phyloP scores from a whole-genome alignment of 345 rosid species.

The Boechera divaricarpa region DNA sequence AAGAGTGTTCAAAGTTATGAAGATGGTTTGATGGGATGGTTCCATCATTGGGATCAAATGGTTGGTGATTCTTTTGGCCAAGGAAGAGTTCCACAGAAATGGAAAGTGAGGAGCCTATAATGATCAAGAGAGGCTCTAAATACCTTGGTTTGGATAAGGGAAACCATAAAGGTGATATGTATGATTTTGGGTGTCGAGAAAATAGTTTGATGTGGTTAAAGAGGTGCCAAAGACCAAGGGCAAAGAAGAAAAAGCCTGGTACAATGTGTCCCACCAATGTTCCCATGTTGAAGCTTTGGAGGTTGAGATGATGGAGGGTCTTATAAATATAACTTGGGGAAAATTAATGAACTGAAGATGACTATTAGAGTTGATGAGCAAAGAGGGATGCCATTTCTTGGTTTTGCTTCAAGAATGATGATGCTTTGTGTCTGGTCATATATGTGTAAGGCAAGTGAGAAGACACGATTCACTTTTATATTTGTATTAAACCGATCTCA shows the following conservation, averaged over 20 bases:
- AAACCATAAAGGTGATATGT: slow-evolving; percentile 67
- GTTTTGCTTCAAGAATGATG: slow-evolving; percentile 45
- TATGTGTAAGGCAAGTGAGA: slow-evolving; percentile 39
- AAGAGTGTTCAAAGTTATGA: slow-evolving; percentile 85
- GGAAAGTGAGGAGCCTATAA: slow-evolving; percentile 63
- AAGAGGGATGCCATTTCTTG: slow-evolving; percentile 25
- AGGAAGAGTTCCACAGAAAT: slow-evolving; percentile 81
- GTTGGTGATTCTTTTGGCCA: slow-evolving; percentile 76
- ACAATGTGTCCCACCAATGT: slow-evolving; percentile 75
- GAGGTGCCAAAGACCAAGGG: slow-evolving; percentile 81
- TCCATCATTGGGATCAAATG: slow-evolving; percentile 67
- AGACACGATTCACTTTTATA: slow-evolving; percentile 33
- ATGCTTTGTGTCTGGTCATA: slow-evolving; percentile 36
- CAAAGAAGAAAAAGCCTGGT: slow-evolving; percentile 72
- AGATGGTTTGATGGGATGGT: slow-evolving; percentile 89
- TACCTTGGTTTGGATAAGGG: slow-evolving; percentile 57
- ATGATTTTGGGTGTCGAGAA: slow-evolving; percentile 56
- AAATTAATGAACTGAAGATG: slow-evolving; percentile 9
- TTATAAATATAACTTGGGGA: slow-evolving; percentile 26
- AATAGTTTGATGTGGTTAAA: slow-evolving; percentile 72
- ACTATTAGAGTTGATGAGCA: slow-evolving; percentile 24
- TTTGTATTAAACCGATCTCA: slow-evolving; percentile 23
- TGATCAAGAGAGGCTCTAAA: slow-evolving; percentile 66
- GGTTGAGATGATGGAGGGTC: slow-evolving; percentile 11
- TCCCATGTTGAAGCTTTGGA: slow-evolving; percentile 58